These are phyloP conservation scores for Thraustochytrium sp. DNA, from an alignment of 352 stramenopile species.

Conservation along the genomic window DNA sequence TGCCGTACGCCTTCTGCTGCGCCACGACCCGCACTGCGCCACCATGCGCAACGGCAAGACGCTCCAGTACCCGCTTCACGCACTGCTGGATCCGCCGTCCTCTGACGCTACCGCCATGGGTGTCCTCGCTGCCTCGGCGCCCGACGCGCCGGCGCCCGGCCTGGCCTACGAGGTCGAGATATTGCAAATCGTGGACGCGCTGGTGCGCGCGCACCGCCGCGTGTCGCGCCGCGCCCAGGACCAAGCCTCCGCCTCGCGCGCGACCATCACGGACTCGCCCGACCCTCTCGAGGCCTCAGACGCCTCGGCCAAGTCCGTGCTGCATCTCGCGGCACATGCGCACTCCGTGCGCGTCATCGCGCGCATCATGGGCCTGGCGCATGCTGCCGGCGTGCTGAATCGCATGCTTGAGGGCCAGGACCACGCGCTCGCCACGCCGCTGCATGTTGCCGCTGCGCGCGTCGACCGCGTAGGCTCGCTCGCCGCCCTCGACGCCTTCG, in stretches of 20 bases:
- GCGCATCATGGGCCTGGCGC: background rate
- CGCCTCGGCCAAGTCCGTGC: background rate
- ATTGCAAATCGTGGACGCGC: background rate
- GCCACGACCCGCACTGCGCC: conserved; percentile 3
- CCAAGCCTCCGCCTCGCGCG: background rate
- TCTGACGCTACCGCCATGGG: background rate
- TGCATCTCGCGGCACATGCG: background rate
- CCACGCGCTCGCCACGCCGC: background rate
- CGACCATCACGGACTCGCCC: background rate
- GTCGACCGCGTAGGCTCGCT: background rate
- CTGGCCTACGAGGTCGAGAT: background rate
- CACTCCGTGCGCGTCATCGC: background rate
- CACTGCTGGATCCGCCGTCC: background rate
- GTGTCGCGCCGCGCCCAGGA: background rate
- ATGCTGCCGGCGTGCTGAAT: background rate
- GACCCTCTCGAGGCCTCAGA: background rate
- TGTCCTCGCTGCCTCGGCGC: background rate
- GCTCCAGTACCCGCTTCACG: conserved; percentile 14
- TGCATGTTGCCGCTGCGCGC: background rate
- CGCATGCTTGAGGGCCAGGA: background rate
- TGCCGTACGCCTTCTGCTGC: background rate
- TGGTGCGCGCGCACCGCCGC: background rate
- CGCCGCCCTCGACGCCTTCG: background rate
- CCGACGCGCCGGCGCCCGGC: no score
- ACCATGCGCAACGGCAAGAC: conserved; percentile 20